Percentiles rank a stretch among this genome's conserved stretches.
phyloP scores from a whole-genome alignment of 2,329 filamentous ascomycete species.

The Pseudogymnoascus sp. region DNA sequence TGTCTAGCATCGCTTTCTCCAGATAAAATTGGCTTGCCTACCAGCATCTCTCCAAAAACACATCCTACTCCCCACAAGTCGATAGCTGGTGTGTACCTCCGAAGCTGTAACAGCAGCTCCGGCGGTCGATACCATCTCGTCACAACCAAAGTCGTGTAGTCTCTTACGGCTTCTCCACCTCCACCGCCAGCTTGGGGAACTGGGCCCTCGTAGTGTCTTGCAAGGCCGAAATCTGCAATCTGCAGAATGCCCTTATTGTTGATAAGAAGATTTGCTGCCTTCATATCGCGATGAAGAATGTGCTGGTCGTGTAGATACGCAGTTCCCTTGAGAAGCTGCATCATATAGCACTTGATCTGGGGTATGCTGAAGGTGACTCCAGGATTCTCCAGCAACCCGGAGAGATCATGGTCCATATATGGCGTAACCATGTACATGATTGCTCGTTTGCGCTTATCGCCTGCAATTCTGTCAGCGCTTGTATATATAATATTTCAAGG shows the following conservation, averaged over 20 bases:
- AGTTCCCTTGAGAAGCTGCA: constrained; percentile 83
- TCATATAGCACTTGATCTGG: constrained; percentile 96
- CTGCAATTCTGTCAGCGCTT: constrained; percentile 32
- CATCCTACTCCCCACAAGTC: constrained; percentile 99
- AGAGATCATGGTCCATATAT: constrained; percentile 99
- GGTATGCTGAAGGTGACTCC: constrained; percentile 76
- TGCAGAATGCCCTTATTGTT: constrained; percentile 89
- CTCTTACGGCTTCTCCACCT: constrained; percentile 74
- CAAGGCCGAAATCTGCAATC: constrained; percentile 94
- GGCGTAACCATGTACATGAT: constrained; percentile 98
- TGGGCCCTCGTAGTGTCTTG: constrained; percentile 82
- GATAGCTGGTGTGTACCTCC: constrained; percentile 92
- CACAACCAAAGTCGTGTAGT: constrained; percentile 95
- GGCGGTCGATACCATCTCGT: constrained; percentile 96
- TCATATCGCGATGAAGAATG: constrained; percentile 97
- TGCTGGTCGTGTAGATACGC: constrained; percentile 81
- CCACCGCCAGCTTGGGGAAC: constrained; percentile 68
- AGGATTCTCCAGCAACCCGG: constrained; percentile 90
- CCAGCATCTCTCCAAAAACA: constrained; percentile 96
- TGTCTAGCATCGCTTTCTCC: constrained; percentile 86
- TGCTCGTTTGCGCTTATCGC: constrained; percentile 69
- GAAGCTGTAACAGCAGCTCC: constrained; percentile 79
- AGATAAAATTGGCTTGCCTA: constrained; percentile 82
- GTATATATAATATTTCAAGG: constrained; percentile 7
- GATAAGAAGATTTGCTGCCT: constrained; percentile 94